Conservation (phyloP, 2,329 filamentous ascomycete species). For the Fusarium longipes region DNA sequence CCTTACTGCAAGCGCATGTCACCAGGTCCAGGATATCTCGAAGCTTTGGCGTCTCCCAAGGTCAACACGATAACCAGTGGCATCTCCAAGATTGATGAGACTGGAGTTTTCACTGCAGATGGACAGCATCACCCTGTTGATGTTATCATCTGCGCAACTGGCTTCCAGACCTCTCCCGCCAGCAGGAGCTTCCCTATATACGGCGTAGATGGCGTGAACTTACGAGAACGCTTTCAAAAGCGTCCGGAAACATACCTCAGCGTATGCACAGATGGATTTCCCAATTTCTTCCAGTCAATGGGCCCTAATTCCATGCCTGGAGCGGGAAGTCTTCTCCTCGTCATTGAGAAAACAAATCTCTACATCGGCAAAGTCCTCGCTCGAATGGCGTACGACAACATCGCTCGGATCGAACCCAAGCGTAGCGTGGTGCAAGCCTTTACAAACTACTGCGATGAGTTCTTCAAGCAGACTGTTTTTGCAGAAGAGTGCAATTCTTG, state of each 20-base stretch:
- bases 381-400: slow-evolving; percentile 17
- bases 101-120: background rate
- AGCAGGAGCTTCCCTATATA: slow-evolving; percentile 20
- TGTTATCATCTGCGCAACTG: slow-evolving; percentile 5
- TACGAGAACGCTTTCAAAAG: slow-evolving; percentile 16
- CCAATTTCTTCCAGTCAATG: slow-evolving; percentile 23
- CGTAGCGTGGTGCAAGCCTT: background rate
- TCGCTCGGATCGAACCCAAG: slow-evolving; percentile 7
- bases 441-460: slow-evolving; percentile 1
- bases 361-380: slow-evolving; percentile 10
- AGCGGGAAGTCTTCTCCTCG: background rate
- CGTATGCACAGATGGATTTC: slow-evolving; percentile 21
- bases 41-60: slow-evolving; percentile 15
- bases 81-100: background rate
- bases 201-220: background rate
- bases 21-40: slow-evolving; percentile 10
- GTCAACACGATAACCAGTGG: slow-evolving; percentile 7
- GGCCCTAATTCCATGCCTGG: slow-evolving; percentile 14
- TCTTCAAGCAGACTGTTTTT: slow-evolving; percentile 14
- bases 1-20: slow-evolving; percentile 23
- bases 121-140: slow-evolving; percentile 5
- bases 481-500: slow-evolving; percentile 23
- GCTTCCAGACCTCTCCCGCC: slow-evolving; percentile 17
- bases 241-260: slow-evolving; percentile 23
- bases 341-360: slow-evolving; percentile 15